Conservation (phyloP, 345 rosid species). For the Toxicodendron radicans region DNA sequence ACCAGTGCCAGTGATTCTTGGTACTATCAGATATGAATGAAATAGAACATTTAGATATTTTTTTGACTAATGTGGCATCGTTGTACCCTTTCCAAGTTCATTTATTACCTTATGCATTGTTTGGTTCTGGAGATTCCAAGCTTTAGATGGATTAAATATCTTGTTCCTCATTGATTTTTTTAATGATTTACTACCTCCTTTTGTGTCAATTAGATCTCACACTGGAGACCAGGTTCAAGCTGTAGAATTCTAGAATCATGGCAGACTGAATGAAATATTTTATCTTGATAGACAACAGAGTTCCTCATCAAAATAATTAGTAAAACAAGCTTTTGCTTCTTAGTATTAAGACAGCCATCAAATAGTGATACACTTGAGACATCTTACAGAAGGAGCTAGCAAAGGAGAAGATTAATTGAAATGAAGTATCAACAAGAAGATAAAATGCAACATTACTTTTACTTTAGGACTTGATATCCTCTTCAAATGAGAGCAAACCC, state of each 20-base stretch:
- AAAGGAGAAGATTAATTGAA: background rate
- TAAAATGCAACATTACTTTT: background rate
- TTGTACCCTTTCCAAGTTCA: background rate
- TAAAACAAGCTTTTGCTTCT: background rate
- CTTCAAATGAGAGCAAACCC: slow-evolving; percentile 64
- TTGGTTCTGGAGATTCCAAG: background rate
- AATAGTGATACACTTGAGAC: too few relatives aligned
- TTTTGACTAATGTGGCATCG: background rate
- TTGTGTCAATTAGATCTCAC: too few relatives aligned
- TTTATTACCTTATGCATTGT: background rate
- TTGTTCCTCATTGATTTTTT: too few relatives aligned
- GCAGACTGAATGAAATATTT: too few relatives aligned
- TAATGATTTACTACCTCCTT: too few relatives aligned
- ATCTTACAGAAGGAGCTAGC: too few relatives aligned
- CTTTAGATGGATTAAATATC: too few relatives aligned
- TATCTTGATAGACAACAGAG: background rate
- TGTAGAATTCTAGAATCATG: too few relatives aligned
- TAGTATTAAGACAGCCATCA: background rate
- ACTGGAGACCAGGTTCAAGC: too few relatives aligned
- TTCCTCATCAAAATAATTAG: slow-evolving; percentile 2
- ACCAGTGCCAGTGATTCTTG: background rate
- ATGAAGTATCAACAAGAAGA: background rate
- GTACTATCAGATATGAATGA: background rate
- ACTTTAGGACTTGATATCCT: background rate
- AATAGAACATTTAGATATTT: slow-evolving; percentile 1